Evolutionary conservation across 2,329 filamentous ascomycete genomes (phyloP), one percentile per base, ranked within the genome.

Genomic region (Cercospora sesami): DNA sequence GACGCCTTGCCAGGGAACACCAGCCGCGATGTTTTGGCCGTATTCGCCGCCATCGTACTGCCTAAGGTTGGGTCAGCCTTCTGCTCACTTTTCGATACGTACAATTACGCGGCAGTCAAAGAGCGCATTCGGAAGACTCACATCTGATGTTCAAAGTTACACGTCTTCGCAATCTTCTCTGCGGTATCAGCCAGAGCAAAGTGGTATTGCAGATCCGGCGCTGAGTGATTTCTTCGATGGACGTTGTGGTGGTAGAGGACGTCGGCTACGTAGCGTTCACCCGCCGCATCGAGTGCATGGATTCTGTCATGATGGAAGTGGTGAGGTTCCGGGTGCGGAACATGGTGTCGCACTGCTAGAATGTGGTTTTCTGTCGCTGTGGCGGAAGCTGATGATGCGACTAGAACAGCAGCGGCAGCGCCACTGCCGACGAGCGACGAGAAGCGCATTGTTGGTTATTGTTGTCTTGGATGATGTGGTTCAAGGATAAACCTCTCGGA

Each of bases 21-120:
- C 83, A 68, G 89, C 89, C 75, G 91, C 94, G 66, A 97, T 89
- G 85, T 97, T 98, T 82, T 98, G 94, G 23, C 94, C 94, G 76
- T 94, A 95, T 57, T 85, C 83, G 64, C 87, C 87, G 58, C 82
- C 83, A 70, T 87, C 87, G 55, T 86, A 82, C 26, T n/a, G 14
- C 60, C 26, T 26, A 26, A 26, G 26, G 5, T 26, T 26, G 26
- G 26, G 26, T 26, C 26, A 26, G 26, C 26, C 2, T 26, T 26
- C 5, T 26, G 5, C 26, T 26, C 26, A 26, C 26, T 26, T 26
- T 26, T 26, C 5, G 5, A 26, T 26, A 26, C 26, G 26, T 26
- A 2, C 26, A 26, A 26, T 26, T 5, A 26, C 26, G 26, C 26
- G 26, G 26, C 26, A 26, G 26, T 26, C 26, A 26, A 26, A 26